Base-by-base conservation (phyloP, 495 filamentous ascomycete genomes). In the Podospora anserina region DNA sequence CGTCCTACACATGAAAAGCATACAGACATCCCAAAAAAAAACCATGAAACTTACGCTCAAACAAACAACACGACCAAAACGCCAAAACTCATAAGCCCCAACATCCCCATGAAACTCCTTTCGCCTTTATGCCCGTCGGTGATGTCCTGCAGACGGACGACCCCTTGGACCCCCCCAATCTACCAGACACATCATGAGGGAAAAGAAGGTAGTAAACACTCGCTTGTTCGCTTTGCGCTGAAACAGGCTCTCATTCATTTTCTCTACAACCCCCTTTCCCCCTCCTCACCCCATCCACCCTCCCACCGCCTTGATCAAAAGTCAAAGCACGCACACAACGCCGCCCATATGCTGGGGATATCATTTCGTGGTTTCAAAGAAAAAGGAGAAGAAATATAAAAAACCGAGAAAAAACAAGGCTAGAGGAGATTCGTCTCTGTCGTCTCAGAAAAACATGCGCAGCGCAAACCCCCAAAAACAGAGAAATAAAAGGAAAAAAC, bases 21-120 rank as follows among this genome's bases (percentile, higher is more conserved):
- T n/a, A 34, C 30, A 62, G 55, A 39, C 1, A 63, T 20, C 32
- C 28, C 20, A 58, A 27, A 58, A 27, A 39, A 62, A 23, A 23
- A 23, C 23, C 23, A 23, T 23, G 23, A 23, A 23, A 23, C 23
- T 23, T 23, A 23, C 23, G 23, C 60, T 62, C 39, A 39, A 67
- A 61, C 39, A 66, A 27, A 53, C 27, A 67, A 62, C 26, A 67
- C 55, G 32, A 9, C 3, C 18, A 65, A 55, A 28, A 65, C 54
- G 26, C 4, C 9, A 58, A 58, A 20, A 58, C n/a, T 20, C 15
- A 20, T 3, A 58, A 9, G 11, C 56, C 19, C 56, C 23, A 32
- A 32, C 56, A 9, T 20, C n/a, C n/a, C 56, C n/a, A 23, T 23
- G 1, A 32, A 32, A 32, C 30, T 32, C 30, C 30, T 32, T 32